These are phyloP conservation scores for Astragalus glycyphyllos DNA, from an alignment of 306 rosid genomes.

Conservation along the genomic window DNA sequence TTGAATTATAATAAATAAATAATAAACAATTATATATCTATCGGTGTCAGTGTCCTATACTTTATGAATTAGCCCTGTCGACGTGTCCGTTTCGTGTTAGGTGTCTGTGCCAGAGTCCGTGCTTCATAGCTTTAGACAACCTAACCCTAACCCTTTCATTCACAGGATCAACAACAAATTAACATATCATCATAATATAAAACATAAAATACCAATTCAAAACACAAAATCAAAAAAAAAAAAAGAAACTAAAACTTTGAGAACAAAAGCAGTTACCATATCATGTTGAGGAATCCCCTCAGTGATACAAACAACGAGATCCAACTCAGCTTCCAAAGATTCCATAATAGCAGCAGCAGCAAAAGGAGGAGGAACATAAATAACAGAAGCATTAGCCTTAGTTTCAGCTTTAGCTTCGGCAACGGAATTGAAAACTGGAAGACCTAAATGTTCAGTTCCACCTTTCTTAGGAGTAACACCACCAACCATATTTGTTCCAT, in stretches of 20 bases:
- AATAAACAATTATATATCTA: too few species aligned
- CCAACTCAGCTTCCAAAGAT: constrained; percentile 92
- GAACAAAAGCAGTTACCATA: constrained; percentile 54
- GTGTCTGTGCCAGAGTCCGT: too few species aligned
- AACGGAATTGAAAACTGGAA: constrained; percentile 92
- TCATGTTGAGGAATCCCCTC: constrained; percentile 99
- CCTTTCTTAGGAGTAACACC: constrained; percentile 99
- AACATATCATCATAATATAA: neutral
- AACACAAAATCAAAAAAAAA: constrained; percentile 7
- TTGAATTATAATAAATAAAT: too few species aligned
- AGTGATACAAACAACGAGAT: constrained; percentile 95
- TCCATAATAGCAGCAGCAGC: constrained; percentile 97
- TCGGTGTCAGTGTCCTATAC: too few species aligned
- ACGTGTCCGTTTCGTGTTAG: too few species aligned
- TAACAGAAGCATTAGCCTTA: constrained; percentile 89
- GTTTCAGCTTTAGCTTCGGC: constrained; percentile 97
- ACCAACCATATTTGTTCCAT: constrained; percentile 99
- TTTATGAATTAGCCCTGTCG: too few species aligned
- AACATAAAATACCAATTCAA: neutral
- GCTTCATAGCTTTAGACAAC: too few species aligned
- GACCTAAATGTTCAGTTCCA: constrained; percentile 96
- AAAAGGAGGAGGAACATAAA: constrained; percentile 98
- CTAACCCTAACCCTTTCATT: constrained; percentile 1
- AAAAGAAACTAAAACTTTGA: neutral
- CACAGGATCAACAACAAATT: neutral